Percentiles rank a stretch among this genome's conserved stretches.
phyloP scores from a whole-genome alignment of 192 early-diverging fungal species.

The Mortierella claussenii region DNA sequence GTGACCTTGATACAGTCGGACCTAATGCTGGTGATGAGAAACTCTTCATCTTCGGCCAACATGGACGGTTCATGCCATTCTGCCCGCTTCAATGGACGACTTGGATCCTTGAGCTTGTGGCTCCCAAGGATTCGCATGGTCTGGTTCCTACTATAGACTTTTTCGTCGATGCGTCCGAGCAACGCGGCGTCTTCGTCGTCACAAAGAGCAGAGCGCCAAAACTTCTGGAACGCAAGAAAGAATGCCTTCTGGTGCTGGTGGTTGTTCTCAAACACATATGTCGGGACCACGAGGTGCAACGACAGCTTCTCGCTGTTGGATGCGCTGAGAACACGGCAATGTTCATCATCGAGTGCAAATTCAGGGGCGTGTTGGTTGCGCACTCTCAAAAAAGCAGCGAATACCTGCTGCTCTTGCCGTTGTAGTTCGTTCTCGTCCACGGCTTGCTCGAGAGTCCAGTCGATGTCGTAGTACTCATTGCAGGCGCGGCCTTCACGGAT shows the following conservation, averaged over 20 bases:
- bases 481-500: slow-evolving; percentile 9
- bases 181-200: background rate
- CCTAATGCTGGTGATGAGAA: slow-evolving; percentile 16
- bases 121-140: slow-evolving; percentile 25
- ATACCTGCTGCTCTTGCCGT: slow-evolving; percentile 3
- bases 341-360: background rate
- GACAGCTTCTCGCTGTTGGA: slow-evolving; percentile 1
- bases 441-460: too few relatives aligned
- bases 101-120: slow-evolving; percentile 5
- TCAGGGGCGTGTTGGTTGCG: slow-evolving; percentile 14
- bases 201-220: background rate
- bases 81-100: slow-evolving; percentile 2
- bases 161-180: slow-evolving; percentile 18
- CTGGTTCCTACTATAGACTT: slow-evolving; percentile 18
- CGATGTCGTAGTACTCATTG: slow-evolving; percentile 18
- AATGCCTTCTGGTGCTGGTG: slow-evolving; percentile 17
- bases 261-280: slow-evolving; percentile 17
- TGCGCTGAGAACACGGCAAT: slow-evolving; percentile 12
- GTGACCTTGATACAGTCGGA: slow-evolving; percentile 8
- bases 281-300: slow-evolving; percentile 13
- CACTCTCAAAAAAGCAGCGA: slow-evolving; percentile 2
- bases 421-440: background rate
- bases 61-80: slow-evolving; percentile 18
- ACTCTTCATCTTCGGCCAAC: slow-evolving; percentile 12
- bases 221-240: slow-evolving; percentile 1